A percentile compares a stretch with the other conserved stretches of the same genome.
phyloP scores from a whole-genome alignment of 352 stramenopile species.

The Phytophthora citrophthora region DNA sequence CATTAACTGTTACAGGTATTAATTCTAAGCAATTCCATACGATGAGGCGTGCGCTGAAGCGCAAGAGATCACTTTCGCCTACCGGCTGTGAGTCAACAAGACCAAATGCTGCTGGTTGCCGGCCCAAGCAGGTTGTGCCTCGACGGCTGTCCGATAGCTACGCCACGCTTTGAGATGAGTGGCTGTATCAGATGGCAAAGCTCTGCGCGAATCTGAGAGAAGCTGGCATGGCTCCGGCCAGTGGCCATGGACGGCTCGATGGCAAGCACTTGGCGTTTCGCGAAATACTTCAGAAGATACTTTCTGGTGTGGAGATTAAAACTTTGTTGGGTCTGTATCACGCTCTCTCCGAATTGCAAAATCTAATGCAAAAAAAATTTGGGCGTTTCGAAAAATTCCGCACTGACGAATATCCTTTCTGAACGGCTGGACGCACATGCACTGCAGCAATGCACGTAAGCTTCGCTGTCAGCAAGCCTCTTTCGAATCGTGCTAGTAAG shows the following conservation, averaged over 20 bases:
- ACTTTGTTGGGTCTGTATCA: conserved; percentile 13
- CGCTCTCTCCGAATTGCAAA: conserved; percentile 24
- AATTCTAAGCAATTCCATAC: neutral
- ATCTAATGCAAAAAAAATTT: conserved; percentile 14
- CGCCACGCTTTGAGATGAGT: conserved; percentile 3
- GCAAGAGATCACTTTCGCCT: conserved; percentile 1
- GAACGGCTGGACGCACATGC: no score
- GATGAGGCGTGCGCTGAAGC: conserved; percentile 8
- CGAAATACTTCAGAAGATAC: conserved; percentile 16
- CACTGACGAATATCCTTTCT: neutral
- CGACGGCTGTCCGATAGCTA: conserved; percentile 5
- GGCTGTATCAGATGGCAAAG: conserved; percentile 27
- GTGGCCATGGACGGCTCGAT: neutral
- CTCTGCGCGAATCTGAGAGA: conserved; percentile 4
- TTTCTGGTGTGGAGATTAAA: conserved; percentile 9
- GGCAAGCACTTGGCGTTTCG: conserved; percentile 2
- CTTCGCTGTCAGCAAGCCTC: no score
- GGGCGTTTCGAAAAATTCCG: conserved; percentile 14
- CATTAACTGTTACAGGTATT: neutral
- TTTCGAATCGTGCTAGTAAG: no score
- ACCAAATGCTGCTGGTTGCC: neutral
- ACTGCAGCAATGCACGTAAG: no score
- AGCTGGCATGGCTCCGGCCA: conserved; percentile 4
- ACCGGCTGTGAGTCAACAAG: conserved; percentile 15
- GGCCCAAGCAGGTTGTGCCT: conserved; percentile 1